Evolutionary conservation across 139 green algal species (phyloP), one percentile per base, ranked within the genome.

Genomic region (Coccomyxa sp.): DNA sequence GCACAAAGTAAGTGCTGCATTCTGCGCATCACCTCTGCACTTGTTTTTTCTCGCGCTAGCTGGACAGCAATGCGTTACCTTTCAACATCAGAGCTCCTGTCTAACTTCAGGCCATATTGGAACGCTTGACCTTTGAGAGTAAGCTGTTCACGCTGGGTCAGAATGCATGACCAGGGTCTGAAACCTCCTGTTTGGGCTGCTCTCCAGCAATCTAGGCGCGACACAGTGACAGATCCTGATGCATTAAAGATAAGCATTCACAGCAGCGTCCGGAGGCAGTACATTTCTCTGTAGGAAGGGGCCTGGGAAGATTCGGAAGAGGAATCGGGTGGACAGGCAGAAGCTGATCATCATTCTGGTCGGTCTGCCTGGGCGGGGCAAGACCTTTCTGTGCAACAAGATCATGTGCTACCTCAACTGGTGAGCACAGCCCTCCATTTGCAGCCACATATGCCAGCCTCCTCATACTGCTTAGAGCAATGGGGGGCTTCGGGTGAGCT

Each of bases 351-450:
- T 97, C 81, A 93, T 96, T 39, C 87, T 95, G 84, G 92, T 97
- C 35, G 92, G 93, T 0, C 88, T 98, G 64, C 95, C 95, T 0
- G 95, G 88, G 0, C 86, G 95, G 0, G 95, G 95, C 55, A 98
- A 98, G 83, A 97, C 95, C 0, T 98, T 97, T 82, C 83, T 79
- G 29, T 96, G 92, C 86, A 95, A 96, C 85, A 98, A 98, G 83
- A 84, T 97, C 8, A 89, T 89, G 78, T 91, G 84, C 76, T 97
- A 95, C 82, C 84, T 97, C 14, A 93, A 94, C 83, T 96, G 91
- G 91, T 93, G 74, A 12, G 88, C 33, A 35, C 6, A 31, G 10
- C 10, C 80, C 34, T 68, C n/a, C n/a, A n/a, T n/a, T n/a, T n/a
- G n/a, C n/a, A n/a, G n/a, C n/a, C n/a, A n/a, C n/a, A n/a, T n/a